A percentile compares a stretch with the other conserved stretches of the same genome.
These are phyloP conservation scores for Aspergillus thermomutatus DNA, from an alignment of 2,329 filamentous ascomycete genomes.

Conservation along the genomic window DNA sequence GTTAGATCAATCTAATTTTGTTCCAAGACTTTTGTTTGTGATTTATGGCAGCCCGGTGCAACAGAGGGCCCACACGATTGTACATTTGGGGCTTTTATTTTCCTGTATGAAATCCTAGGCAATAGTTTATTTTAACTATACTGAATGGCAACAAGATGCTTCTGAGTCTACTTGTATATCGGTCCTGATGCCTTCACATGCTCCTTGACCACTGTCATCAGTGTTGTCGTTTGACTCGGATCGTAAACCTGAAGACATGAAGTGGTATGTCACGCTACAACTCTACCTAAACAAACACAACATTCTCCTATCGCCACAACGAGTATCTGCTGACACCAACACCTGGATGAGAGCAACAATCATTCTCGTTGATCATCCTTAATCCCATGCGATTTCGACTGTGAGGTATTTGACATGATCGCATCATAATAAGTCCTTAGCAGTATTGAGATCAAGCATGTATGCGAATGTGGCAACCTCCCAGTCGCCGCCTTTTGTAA, in stretches of 20 bases:
- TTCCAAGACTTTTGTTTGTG: neutral
- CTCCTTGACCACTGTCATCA: neutral
- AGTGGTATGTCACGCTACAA: neutral
- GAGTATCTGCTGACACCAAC: neutral
- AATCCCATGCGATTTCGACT: neutral
- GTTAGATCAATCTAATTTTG: neutral
- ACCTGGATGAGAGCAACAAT: neutral
- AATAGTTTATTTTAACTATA: constrained; percentile 12
- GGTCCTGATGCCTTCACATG: neutral
- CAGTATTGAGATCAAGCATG: neutral
- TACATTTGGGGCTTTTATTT: constrained; percentile 15
- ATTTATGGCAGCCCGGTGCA: neutral
- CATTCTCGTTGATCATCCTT: neutral
- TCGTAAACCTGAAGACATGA: neutral
- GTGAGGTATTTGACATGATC: neutral
- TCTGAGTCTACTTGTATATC: neutral
- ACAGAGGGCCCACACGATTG: constrained; percentile 2
- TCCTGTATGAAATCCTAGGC: constrained; percentile 15
- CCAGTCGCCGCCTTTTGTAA: neutral
- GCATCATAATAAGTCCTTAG: neutral
- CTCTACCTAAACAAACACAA: neutral
- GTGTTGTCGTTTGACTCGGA: neutral
- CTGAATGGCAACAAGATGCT: neutral
- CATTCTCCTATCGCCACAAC: neutral
- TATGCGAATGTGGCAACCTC: neutral